These are phyloP conservation scores for Candida ulmi DNA, from an alignment of 805 yeast genomes.

Conservation along the genomic window DNA sequence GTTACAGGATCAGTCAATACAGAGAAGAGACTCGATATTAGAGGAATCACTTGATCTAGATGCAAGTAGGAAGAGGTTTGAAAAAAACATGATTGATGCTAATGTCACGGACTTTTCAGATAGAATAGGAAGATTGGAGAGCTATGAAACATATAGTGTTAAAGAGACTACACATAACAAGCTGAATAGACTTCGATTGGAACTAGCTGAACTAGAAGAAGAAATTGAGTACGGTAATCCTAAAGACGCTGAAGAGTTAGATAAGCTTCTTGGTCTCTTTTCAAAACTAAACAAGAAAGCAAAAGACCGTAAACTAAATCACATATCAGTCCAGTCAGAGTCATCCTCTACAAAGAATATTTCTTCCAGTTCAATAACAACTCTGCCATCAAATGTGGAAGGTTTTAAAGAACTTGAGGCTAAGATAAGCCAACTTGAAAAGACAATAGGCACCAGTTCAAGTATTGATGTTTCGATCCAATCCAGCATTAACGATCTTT, in stretches of 20 bases:
- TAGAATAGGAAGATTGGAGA: constrained; percentile 27
- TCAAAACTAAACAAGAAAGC: constrained; percentile 12
- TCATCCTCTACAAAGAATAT: background rate
- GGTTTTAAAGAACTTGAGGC: constrained; percentile 6
- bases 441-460: constrained; percentile 12
- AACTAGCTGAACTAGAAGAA: constrained; percentile 31
- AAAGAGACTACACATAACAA: constrained; percentile 35
- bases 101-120: constrained; percentile 23
- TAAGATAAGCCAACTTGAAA: constrained; percentile 13
- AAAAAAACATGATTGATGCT: constrained; percentile 21
- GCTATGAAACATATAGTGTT: constrained; percentile 26
- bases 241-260: constrained; percentile 18
- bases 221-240: constrained; percentile 11
- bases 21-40: constrained; percentile 21
- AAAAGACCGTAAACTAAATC: constrained; percentile 7
- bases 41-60: constrained; percentile 11
- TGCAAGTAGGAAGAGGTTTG: constrained; percentile 22
- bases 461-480: constrained; percentile 16
- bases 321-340: background rate
- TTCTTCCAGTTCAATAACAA: too few species aligned
- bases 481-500: constrained; percentile 24
- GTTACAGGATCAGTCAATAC: background rate
- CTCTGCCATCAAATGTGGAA: too few species aligned
- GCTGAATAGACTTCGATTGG: constrained; percentile 32
- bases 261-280: constrained; percentile 6